phyloP scores from a whole-genome alignment of 78 protist genomes.

The Chrysochromulina parva region DNA sequence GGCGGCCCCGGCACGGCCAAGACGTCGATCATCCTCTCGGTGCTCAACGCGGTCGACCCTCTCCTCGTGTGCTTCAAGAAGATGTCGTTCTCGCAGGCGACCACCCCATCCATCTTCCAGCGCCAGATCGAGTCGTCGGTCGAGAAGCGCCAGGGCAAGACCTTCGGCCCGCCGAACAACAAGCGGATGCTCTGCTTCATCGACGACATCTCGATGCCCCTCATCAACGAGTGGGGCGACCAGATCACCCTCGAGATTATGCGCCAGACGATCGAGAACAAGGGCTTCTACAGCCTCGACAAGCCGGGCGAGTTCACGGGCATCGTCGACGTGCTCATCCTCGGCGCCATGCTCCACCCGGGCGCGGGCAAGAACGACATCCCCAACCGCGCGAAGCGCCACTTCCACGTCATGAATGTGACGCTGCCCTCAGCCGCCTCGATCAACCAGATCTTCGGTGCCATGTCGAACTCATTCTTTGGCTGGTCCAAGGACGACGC shows the following conservation, averaged over 20 bases:
- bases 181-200: neutral
- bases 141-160: slow-evolving; percentile 39
- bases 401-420: slow-evolving; percentile 71
- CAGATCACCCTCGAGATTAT: slow-evolving; percentile 20
- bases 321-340: slow-evolving; percentile 53
- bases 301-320: slow-evolving; percentile 35
- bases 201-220: slow-evolving; percentile 35
- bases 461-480: slow-evolving; percentile 36
- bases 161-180: slow-evolving; percentile 14
- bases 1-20: slow-evolving; percentile 84
- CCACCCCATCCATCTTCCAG: slow-evolving; percentile 3
- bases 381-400: slow-evolving; percentile 76
- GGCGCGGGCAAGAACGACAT: slow-evolving; percentile 76
- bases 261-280: slow-evolving; percentile 35
- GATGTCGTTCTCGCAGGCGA: slow-evolving; percentile 71
- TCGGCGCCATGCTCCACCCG: slow-evolving; percentile 84
- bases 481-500: neutral
- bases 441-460: slow-evolving; percentile 70
- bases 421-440: slow-evolving; percentile 69
- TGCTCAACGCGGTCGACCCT: slow-evolving; percentile 40
- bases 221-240: slow-evolving; percentile 37
- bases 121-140: neutral
- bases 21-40: slow-evolving; percentile 47
- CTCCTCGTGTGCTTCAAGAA: neutral
- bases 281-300: slow-evolving; percentile 12